These are phyloP conservation scores for Phlebiopsis flavidoalba DNA, from an alignment of 768 basidiomycete genomes.

Conservation along the genomic window DNA sequence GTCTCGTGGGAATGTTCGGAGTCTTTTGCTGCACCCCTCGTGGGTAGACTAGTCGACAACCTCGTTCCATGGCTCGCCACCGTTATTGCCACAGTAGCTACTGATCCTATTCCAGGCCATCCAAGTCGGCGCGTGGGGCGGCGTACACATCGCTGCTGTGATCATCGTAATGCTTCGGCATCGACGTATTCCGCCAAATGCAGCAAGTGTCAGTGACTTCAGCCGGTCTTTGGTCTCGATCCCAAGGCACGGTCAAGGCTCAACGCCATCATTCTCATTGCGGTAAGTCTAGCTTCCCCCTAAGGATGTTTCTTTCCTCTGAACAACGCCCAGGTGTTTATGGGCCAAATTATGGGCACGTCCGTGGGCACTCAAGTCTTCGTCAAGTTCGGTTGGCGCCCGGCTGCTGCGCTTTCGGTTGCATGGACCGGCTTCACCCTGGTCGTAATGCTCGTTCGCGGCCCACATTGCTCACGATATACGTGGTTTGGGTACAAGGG, in stretches of 20 bases:
- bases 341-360: slow-evolving; percentile 78
- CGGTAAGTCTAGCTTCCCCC: slow-evolving; percentile 31
- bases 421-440: slow-evolving; percentile 52
- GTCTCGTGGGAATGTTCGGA: slow-evolving; percentile 46
- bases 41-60: slow-evolving; percentile 60
- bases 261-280: slow-evolving; percentile 68
- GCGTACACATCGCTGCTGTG: slow-evolving; percentile 62
- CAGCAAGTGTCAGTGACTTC: slow-evolving; percentile 60
- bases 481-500: slow-evolving; percentile 64
- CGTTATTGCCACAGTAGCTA: slow-evolving; percentile 41
- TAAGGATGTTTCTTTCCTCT: background rate
- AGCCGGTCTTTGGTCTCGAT: slow-evolving; percentile 33
- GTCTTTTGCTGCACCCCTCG: slow-evolving; percentile 60
- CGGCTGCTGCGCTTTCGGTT: slow-evolving; percentile 53
- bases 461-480: slow-evolving; percentile 50
- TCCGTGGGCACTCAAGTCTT: slow-evolving; percentile 67
- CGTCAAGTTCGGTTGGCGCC: slow-evolving; percentile 60
- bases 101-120: slow-evolving; percentile 50
- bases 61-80: slow-evolving; percentile 74
- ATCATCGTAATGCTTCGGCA: slow-evolving; percentile 59
- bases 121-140: slow-evolving; percentile 63
- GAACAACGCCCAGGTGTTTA: slow-evolving; percentile 36
- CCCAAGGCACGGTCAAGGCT: slow-evolving; percentile 32
- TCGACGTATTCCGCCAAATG: slow-evolving; percentile 64
- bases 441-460: slow-evolving; percentile 52